phyloP scores from a whole-genome alignment of 768 basidiomycete species.

The Kwoniella botswanensis region DNA sequence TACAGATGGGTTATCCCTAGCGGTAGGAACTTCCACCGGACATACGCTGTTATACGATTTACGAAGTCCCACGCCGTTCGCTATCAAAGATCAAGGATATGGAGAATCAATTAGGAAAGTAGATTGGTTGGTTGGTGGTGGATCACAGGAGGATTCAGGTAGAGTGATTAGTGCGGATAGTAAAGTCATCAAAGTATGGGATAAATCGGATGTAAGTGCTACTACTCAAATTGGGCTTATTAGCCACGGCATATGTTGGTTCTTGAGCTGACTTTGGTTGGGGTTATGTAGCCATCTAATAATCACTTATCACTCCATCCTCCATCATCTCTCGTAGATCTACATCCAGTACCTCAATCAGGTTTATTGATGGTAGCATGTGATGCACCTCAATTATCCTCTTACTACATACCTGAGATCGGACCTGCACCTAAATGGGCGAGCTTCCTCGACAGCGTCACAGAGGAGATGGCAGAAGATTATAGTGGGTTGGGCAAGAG shows the following conservation, averaged over 20 bases:
- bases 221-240: background rate
- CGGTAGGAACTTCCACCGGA: constrained; percentile 91
- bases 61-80: constrained; percentile 79
- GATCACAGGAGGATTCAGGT: constrained; percentile 78
- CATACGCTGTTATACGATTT: constrained; percentile 95
- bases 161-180: constrained; percentile 90
- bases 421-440: constrained; percentile 97
- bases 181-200: constrained; percentile 98
- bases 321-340: constrained; percentile 82
- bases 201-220: constrained; percentile 67
- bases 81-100: constrained; percentile 94
- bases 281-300: constrained; percentile 67
- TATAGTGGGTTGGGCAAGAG: constrained; percentile 58
- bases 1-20: constrained; percentile 87
- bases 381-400: constrained; percentile 94
- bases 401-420: constrained; percentile 92
- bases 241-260: too few species aligned
- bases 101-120: constrained; percentile 85
- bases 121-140: constrained; percentile 79
- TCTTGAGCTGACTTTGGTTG: background rate
- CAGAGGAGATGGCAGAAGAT: constrained; percentile 93
- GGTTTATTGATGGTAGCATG: constrained; percentile 91
- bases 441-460: constrained; percentile 96
- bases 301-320: constrained; percentile 95
- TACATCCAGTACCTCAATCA: constrained; percentile 86